Evolutionary conservation across 768 basidiomycete species (phyloP), one percentile per base, ranked within the genome.

Genomic region (Trametes cinnabarina): DNA sequence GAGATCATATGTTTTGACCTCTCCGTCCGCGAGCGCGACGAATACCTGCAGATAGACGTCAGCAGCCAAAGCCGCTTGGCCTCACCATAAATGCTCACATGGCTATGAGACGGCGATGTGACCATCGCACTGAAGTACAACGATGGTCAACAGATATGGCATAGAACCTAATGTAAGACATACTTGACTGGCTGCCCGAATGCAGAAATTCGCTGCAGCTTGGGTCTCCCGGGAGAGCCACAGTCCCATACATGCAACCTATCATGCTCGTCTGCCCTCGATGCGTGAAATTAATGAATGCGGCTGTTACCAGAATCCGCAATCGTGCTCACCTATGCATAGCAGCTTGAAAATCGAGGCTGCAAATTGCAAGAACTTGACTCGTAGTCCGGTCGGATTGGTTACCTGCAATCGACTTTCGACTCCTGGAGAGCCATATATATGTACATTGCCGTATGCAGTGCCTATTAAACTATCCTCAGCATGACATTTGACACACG

Each of bases 1-100:
- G n/a, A 94, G 64, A 68, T 94, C 92, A 67, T 86, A 94, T 3
- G 87, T 86, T 62, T 82, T 81, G 60, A 92, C 78, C 47, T 86
- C 84, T 28, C 84, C 84, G 51, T 78, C 77, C 54, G 79, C 72
- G 17, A 82, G 67, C 14, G 77, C 80, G 39, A 84, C 60, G 68
- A 83, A 82, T 15, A 75, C 71, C 77, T 82, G 50, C 1, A 51
- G 19, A 14, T 3, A 42, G 10, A 5, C 12, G 28, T 17, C 15
- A 17, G 9, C 26, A 28, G 34, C 5, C 32, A 46, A 30, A 43
- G n/a, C 34, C 34, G 10, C 35, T 11, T 19, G 47, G 8, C 28
- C 47, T 39, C 49, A 48, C 26, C 44, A 49, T 40, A 15, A 43
- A 12, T 62, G 75, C 80, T 47, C 65, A 91, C 87, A 74, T 92